Percentiles rank a stretch among this genome's conserved stretches.
phyloP scores from a whole-genome alignment of 306 rosid genomes.

The Sicyos edulis region DNA sequence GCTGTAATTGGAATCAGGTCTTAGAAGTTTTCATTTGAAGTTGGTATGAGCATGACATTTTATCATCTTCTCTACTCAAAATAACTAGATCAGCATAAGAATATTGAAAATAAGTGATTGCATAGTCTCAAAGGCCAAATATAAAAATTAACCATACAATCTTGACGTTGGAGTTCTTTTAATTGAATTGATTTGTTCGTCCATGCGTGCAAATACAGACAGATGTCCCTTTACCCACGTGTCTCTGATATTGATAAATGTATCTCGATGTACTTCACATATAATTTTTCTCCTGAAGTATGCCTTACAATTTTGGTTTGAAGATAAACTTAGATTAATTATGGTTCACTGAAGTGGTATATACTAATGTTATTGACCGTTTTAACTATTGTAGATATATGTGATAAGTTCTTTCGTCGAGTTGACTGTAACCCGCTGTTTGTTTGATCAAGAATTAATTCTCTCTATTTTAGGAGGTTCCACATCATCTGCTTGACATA shows the following conservation, averaged over 20 bases:
- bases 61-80: neutral
- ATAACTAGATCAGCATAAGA: neutral
- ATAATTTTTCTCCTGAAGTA: neutral
- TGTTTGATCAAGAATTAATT: neutral
- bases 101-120: neutral
- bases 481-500: constrained; percentile 77
- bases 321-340: neutral
- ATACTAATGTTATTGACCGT: neutral
- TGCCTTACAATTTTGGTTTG: neutral
- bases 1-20: neutral
- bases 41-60: neutral
- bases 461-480: constrained; percentile 57
- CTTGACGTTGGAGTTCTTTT: neutral
- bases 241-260: neutral
- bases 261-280: neutral
- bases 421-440: neutral
- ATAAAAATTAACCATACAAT: neutral
- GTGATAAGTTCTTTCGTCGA: neutral
- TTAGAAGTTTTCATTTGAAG: constrained; percentile 2
- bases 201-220: constrained; percentile 10
- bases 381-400: neutral
- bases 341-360: neutral
- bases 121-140: constrained; percentile 1
- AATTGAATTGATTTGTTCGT: neutral
- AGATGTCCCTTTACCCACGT: neutral